Base-by-base conservation (phyloP, 2,329 filamentous ascomycete genomes). In the Colletotrichum viniferum region DNA sequence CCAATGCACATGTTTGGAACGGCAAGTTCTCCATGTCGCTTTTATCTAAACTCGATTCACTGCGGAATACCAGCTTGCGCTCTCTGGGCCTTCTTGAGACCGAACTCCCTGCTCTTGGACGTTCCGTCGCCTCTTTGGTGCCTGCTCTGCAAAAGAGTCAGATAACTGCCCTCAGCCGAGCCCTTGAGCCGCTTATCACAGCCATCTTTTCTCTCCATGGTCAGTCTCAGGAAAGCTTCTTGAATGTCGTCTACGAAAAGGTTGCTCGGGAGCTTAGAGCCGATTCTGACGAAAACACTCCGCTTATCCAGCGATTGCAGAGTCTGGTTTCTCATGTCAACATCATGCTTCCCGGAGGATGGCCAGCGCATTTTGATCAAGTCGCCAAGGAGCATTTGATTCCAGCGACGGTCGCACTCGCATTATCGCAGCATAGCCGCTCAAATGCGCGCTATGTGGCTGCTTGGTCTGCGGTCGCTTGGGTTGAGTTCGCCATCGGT, bases 401-500 rank as follows among this genome's bases (percentile, higher is more conserved):
- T 34, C 86, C 87, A 12, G 85, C 87, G 10, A 79, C 90, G 30
- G 79, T 87, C 13, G 87, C 87, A 3, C 80, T 90, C 28, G 81
- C 85, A 26, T 83, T 84, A 7, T 83, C 84, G 76, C 26, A 60
- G 7, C 21, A 55, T 10, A 28, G 21, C n/a, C 18, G 26, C 55
- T 24, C 32, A 12, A 24, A 26, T 38, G 69, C 64, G 21, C 73
- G 56, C 26, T 32, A 7, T 18, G 26, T 69, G 14, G 60, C 52
- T 24, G 72, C 72, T 66, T 65, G 26, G 38, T 69, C 76, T 67
- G 56, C 85, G 7, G 84, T 93, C 26, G 93, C 94, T 7, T 97
- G 96, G 92, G 88, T 96, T 32, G 89, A 94, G 66, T 92, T 98
- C 76, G 93, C 95, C 3, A 84, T 96, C 24, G 93, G 93, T 18